Conservation (phyloP, 179 eudicot species). For the Camellia oleifera region DNA sequence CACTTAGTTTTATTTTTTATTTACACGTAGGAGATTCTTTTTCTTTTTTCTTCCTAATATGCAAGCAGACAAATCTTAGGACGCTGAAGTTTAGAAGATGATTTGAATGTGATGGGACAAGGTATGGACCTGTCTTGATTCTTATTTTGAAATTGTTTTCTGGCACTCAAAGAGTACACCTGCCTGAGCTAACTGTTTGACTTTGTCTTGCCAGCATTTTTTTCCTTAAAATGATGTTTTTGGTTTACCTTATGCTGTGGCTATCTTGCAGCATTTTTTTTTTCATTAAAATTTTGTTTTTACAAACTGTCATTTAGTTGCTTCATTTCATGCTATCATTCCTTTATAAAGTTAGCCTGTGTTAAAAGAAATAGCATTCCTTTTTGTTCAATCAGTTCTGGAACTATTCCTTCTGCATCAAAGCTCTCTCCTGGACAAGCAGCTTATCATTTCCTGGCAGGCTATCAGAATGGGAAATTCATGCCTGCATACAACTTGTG, state of each 20-base stretch:
- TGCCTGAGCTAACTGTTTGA: background rate
- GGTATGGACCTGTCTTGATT: background rate
- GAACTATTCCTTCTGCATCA: constrained; percentile 19
- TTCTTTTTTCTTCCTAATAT: background rate
- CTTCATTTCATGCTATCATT: background rate
- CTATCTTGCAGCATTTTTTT: background rate
- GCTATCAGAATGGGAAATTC: constrained; percentile 27
- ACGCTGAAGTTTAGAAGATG: background rate
- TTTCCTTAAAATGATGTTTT: background rate
- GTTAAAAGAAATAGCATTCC: constrained; percentile 4
- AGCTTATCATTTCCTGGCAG: constrained; percentile 31
- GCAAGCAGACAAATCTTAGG: background rate
- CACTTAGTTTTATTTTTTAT: background rate
- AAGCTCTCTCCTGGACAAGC: constrained; percentile 32
- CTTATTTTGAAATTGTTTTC: background rate
- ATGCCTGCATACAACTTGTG: constrained; percentile 20
- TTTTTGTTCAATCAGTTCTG: constrained; percentile 21
- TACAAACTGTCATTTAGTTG: background rate
- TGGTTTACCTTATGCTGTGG: background rate
- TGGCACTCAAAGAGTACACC: background rate
- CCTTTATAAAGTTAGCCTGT: background rate
- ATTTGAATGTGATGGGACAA: background rate
- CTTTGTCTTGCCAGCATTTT: background rate
- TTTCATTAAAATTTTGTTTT: background rate
- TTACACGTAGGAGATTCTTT: background rate